Evolutionary conservation across 2,329 filamentous ascomycete species (phyloP), one percentile per base, ranked within the genome.

Genomic region (Leptosphaerulina australis): DNA sequence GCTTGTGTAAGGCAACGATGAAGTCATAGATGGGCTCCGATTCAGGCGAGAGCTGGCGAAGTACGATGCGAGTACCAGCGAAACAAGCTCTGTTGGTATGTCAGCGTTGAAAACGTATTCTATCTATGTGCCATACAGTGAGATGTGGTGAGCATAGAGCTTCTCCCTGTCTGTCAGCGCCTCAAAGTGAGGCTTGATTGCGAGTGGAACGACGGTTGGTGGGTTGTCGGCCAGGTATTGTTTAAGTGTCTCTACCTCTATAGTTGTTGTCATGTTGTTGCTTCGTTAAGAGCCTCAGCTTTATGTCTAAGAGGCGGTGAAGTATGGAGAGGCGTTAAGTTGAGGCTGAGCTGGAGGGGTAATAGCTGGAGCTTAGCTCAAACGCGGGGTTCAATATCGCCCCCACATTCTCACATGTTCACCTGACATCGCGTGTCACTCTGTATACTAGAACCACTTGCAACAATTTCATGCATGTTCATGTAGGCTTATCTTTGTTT

Each of bases 161-260:
- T 93, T 91, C 77, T 96, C 85, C 70, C 88, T 80, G 65, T 89
- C 83, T 44, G 77, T 81, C 54, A 94, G 75, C 26, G 86, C 84
- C 46, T 93, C 88, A 66, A 97, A 99, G 76, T 97, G 93, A 70
- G 91, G 89, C 76, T 91, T 91, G 72, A 97, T 94, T 72, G 91
- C 87, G 39, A 99, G 83, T 37, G 87, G 85, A 51, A 97, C 93
- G 48, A 97, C 85, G 38, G 87, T 88, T 1, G 94, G 94, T 35
- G 94, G 94, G 58, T 88, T 87, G 74, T 99, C 94, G 36, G 94
- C 92, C 54, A 96, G 82, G 73, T 96, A 97, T 70, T 96, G 88
- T 72, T 78, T 77, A 31, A 78, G 70, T 5, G 71, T 71, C 28
- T 74, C 68, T 7, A 69, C 65, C 54, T 79, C 77, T 67, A 80